Percentiles rank a stretch among this genome's conserved stretches.
Conservation (phyloP, 768 basidiomycete species). For the Russula olivacea region DNA sequence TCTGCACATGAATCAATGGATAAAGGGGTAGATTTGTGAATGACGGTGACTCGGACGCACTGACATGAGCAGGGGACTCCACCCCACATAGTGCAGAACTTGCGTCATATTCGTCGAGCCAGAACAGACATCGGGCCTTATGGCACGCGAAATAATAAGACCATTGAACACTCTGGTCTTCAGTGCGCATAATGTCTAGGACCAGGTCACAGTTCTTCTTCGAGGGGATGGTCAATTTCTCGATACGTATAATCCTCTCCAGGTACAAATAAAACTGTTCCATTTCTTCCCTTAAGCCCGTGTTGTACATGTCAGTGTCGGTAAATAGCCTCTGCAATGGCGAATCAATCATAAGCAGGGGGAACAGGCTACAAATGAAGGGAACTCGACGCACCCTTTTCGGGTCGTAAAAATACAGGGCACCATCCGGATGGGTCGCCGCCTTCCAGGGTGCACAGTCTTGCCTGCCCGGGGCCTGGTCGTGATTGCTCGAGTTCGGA, state of each 20-base stretch:
- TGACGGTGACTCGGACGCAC: constrained; percentile 6
- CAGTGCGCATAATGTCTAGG: constrained; percentile 28
- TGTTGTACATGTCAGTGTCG: constrained; percentile 46
- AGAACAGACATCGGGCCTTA: constrained; percentile 43
- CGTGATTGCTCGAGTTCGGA: neutral
- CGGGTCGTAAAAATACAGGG: constrained; percentile 49
- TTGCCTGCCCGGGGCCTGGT: neutral
- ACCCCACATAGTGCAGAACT: constrained; percentile 16
- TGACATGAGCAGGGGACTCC: constrained; percentile 15
- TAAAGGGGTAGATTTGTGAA: neutral
- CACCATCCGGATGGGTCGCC: constrained; percentile 54
- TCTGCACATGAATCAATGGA: constrained; percentile 12
- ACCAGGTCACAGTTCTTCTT: constrained; percentile 17
- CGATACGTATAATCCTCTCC: constrained; percentile 17
- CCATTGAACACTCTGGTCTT: constrained; percentile 30
- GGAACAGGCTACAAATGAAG: neutral
- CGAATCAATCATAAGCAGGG: neutral
- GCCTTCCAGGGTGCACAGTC: constrained; percentile 37
- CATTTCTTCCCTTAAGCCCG: constrained; percentile 32
- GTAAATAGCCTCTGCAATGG: constrained; percentile 43
- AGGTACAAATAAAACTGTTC: constrained; percentile 28
- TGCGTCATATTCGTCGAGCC: constrained; percentile 42
- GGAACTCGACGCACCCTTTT: constrained; percentile 34
- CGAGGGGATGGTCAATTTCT: constrained; percentile 17
- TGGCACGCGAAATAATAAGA: constrained; percentile 52